phyloP scores from a whole-genome alignment of 2,329 filamentous ascomycete species.

The Teratosphaeria viscida region DNA sequence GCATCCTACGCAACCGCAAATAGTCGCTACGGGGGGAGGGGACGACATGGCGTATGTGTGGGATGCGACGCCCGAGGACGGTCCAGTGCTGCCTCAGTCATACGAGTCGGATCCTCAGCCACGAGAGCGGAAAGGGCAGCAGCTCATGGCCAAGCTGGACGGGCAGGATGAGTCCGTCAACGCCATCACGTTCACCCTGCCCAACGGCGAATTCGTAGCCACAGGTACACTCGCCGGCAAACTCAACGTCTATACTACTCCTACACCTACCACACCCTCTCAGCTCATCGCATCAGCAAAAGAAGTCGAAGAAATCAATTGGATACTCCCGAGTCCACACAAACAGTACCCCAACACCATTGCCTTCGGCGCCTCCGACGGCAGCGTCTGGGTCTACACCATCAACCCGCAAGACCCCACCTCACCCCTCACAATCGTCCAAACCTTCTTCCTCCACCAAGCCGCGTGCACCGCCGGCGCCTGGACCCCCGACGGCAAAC shows the following conservation, averaged over 20 bases:
- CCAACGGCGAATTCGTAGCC: slow-evolving; percentile 72
- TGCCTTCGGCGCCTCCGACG: slow-evolving; percentile 80
- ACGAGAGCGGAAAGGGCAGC: slow-evolving; percentile 47
- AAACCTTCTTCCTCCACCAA: slow-evolving; percentile 88
- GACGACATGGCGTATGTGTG: slow-evolving; percentile 82
- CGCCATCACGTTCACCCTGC: slow-evolving; percentile 71
- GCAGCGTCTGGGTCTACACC: slow-evolving; percentile 93
- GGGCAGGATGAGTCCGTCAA: slow-evolving; percentile 90
- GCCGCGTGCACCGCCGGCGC: slow-evolving; percentile 75
- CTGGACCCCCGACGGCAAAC: slow-evolving; percentile 78
- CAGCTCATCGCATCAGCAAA: slow-evolving; percentile 65
- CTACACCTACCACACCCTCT: slow-evolving; percentile 11
- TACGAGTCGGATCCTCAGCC: slow-evolving; percentile 58
- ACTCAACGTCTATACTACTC: slow-evolving; percentile 46
- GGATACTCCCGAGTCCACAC: slow-evolving; percentile 67
- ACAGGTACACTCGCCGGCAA: slow-evolving; percentile 81
- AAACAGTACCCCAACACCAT: slow-evolving; percentile 65
- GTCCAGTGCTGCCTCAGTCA: slow-evolving; percentile 64
- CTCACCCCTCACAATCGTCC: slow-evolving; percentile 65
- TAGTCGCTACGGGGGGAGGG: slow-evolving; percentile 80
- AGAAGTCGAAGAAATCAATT: slow-evolving; percentile 93
- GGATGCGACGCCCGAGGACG: slow-evolving; percentile 54
- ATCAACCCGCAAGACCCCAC: slow-evolving; percentile 56
- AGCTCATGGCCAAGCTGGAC: slow-evolving; percentile 63
- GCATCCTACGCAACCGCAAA: slow-evolving; percentile 66